Conservation (phyloP, 78 protist genomes). For the Polysphondylium violaceum region DNA sequence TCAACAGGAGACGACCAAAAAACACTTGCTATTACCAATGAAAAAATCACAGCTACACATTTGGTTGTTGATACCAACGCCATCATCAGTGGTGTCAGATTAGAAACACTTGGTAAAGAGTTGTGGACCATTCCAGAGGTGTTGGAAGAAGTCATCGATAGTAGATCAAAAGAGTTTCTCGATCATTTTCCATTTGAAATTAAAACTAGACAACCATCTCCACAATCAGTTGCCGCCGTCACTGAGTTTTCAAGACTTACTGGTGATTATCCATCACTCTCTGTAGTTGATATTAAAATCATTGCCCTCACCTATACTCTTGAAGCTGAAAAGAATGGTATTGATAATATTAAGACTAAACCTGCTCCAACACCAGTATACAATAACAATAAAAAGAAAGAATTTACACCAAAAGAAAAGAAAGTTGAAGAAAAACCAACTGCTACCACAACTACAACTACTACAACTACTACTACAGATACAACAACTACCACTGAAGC, state of each 20-base stretch:
- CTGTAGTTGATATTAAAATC: constrained; percentile 81
- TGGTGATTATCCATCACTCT: constrained; percentile 85
- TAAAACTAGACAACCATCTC: constrained; percentile 76
- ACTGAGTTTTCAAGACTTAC: constrained; percentile 67
- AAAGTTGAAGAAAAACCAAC: not conserved
- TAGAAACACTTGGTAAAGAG: constrained; percentile 76
- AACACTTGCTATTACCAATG: constrained; percentile 55
- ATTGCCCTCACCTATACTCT: constrained; percentile 86
- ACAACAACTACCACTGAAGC: constrained; percentile 10
- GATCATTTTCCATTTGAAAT: constrained; percentile 69
- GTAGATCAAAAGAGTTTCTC: constrained; percentile 14
- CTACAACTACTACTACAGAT: constrained; percentile 14
- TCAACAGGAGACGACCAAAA: not conserved
- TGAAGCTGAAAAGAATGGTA: constrained; percentile 77
- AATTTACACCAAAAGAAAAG: not conserved
- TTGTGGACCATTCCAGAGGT: constrained; percentile 80
- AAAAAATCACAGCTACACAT: constrained; percentile 43
- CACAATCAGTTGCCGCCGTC: constrained; percentile 56
- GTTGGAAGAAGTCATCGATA: constrained; percentile 78
- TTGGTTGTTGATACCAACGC: constrained; percentile 84
- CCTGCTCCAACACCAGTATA: constrained; percentile 30
- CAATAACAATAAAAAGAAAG: constrained; percentile 4
- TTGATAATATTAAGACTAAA: constrained; percentile 24
- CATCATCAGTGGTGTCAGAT: constrained; percentile 36
- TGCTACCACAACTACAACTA: constrained; percentile 10